phyloP scores from a whole-genome alignment of 805 yeast species.

The Kuraishia hungarica region DNA sequence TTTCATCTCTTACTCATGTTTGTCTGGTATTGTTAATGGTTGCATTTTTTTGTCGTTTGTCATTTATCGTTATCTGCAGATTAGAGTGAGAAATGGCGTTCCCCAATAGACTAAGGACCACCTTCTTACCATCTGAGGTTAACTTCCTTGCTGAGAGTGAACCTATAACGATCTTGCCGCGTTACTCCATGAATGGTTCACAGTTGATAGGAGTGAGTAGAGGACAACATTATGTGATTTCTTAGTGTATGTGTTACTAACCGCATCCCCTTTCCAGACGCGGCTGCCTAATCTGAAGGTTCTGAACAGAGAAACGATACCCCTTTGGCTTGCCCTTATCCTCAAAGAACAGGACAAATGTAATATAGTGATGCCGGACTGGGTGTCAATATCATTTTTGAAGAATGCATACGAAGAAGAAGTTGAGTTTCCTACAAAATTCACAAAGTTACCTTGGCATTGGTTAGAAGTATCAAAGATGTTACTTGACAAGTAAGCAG shows the following conservation, averaged over 20 bases:
- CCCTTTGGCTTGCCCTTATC: constrained; percentile 82
- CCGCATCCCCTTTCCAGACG: constrained; percentile 23
- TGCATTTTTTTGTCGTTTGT: neutral
- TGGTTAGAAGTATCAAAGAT: constrained; percentile 82
- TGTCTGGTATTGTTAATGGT: neutral
- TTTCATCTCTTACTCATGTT: neutral
- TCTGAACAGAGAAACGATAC: constrained; percentile 60
- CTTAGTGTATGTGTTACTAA: neutral
- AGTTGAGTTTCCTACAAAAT: constrained; percentile 42
- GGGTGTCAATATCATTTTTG: constrained; percentile 58
- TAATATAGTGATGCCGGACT: constrained; percentile 74
- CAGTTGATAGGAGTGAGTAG: constrained; percentile 52
- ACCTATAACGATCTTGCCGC: constrained; percentile 63
- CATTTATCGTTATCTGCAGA: neutral
- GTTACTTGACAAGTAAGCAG: constrained; percentile 33
- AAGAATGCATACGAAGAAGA: constrained; percentile 61
- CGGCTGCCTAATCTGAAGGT: constrained; percentile 54
- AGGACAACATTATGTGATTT: neutral
- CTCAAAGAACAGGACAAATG: constrained; percentile 82
- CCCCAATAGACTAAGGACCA: constrained; percentile 42
- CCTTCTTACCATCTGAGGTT: constrained; percentile 69
- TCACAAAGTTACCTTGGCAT: constrained; percentile 71
- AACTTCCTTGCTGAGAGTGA: constrained; percentile 83
- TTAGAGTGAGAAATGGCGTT: constrained; percentile 43
- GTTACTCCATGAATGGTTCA: constrained; percentile 59